Evolutionary conservation across 805 yeast genomes (phyloP).

Genomic region (Barnettozyma populi): DNA sequence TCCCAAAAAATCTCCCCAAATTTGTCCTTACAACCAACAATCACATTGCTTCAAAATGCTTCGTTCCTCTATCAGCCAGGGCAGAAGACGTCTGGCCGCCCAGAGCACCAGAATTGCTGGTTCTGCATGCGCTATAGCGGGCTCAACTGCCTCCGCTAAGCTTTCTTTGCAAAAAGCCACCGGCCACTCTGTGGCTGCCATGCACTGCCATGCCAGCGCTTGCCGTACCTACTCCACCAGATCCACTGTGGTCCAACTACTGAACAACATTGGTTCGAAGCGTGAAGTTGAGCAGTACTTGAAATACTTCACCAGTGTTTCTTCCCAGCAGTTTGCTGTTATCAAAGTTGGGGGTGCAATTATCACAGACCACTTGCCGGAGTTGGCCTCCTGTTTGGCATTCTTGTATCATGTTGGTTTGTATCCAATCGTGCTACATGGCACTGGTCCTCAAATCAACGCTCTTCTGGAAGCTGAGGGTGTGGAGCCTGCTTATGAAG

Average conservation of each 20-base stretch:
- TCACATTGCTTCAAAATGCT: slow-evolving; percentile 14
- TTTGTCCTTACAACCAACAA: not conserved
- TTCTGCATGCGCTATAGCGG: slow-evolving; percentile 8
- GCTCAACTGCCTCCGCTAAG: slow-evolving; percentile 2
- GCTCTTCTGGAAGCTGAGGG: slow-evolving; percentile 90
- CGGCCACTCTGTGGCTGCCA: slow-evolving; percentile 9
- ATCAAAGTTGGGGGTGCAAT: slow-evolving; percentile 99
- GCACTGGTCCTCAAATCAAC: slow-evolving; percentile 98
- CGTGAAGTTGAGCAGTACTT: slow-evolving; percentile 97
- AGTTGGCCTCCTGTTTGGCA: slow-evolving; percentile 91
- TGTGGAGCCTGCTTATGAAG: slow-evolving; percentile 91
- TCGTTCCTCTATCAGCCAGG: slow-evolving; percentile 25
- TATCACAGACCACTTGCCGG: slow-evolving; percentile 89
- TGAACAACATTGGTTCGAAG: slow-evolving; percentile 95
- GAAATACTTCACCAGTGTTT: slow-evolving; percentile 92
- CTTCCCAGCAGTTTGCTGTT: slow-evolving; percentile 95
- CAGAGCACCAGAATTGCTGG: slow-evolving; percentile 15
- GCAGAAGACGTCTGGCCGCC: slow-evolving; percentile 23
- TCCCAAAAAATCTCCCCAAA: not conserved
- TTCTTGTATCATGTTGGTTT: slow-evolving; percentile 95
- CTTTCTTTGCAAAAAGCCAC: slow-evolving; percentile 3
- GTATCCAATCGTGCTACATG: slow-evolving; percentile 94
- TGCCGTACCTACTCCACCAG: slow-evolving; percentile 56
- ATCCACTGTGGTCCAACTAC: slow-evolving; percentile 90
- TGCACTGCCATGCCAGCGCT: slow-evolving; percentile 9